Percentiles rank a stretch among this genome's conserved stretches.
Conservation (phyloP, 2,329 filamentous ascomycete genomes). For the Calonectria crousiana region DNA sequence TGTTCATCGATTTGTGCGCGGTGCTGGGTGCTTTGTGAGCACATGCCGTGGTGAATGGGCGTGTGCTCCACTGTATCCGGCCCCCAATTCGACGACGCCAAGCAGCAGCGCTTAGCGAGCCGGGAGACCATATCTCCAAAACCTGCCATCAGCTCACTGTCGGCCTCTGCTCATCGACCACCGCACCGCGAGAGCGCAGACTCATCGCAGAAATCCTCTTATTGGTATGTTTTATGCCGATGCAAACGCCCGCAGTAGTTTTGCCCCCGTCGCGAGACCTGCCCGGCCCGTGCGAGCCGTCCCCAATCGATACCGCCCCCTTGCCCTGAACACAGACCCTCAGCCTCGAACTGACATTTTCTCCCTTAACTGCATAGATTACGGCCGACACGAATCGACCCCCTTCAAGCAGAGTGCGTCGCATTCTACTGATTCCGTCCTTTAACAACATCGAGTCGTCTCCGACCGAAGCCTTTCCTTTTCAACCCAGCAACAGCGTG, state of each 20-base stretch:
- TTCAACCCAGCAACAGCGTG: constrained; percentile 35
- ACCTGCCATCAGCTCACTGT: constrained; percentile 47
- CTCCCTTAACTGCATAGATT: constrained; percentile 17
- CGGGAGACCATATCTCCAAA: constrained; percentile 42
- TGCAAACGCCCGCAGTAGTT: background rate
- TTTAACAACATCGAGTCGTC: constrained; percentile 11
- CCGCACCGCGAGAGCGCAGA: constrained; percentile 38
- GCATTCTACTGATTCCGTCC: constrained; percentile 20
- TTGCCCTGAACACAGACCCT: constrained; percentile 8
- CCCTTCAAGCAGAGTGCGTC: constrained; percentile 14
- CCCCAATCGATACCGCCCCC: constrained; percentile 16
- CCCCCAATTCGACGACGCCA: constrained; percentile 47
- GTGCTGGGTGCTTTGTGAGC: constrained; percentile 42
- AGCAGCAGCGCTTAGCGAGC: constrained; percentile 51
- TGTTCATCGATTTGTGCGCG: constrained; percentile 27
- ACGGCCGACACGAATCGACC: constrained; percentile 21
- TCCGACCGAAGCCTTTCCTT: constrained; percentile 13
- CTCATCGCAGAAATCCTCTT: constrained; percentile 42
- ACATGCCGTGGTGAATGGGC: constrained; percentile 46
- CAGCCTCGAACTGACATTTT: constrained; percentile 27
- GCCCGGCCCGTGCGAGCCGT: constrained; percentile 9
- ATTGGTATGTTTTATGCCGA: constrained; percentile 39
- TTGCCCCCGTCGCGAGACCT: constrained; percentile 12
- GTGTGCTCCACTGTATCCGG: constrained; percentile 47
- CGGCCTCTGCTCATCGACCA: constrained; percentile 39